These are phyloP conservation scores for Thelephora terrestris DNA, from an alignment of 1,284 basidiomycete species.

Conservation along the genomic window DNA sequence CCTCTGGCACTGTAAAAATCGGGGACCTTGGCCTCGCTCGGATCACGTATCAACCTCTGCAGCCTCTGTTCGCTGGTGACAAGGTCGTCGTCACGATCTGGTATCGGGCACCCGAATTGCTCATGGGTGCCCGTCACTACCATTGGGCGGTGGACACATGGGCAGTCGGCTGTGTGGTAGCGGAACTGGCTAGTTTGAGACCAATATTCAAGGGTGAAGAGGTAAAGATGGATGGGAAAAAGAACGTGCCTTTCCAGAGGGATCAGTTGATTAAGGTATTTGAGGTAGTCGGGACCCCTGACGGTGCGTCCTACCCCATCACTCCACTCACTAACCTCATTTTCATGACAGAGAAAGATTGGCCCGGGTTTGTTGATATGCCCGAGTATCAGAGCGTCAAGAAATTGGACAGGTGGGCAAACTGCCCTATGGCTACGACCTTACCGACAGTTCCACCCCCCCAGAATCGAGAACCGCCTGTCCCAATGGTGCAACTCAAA, in stretches of 20 bases:
- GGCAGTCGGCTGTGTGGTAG: slow-evolving; percentile 96
- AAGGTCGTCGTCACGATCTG: slow-evolving; percentile 99
- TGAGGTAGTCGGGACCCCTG: slow-evolving; percentile 87
- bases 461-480: slow-evolving; percentile 59
- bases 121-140: slow-evolving; percentile 94
- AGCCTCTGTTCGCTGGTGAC: slow-evolving; percentile 82
- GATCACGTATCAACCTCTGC: slow-evolving; percentile 76
- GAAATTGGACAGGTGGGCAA: slow-evolving; percentile 61
- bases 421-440: slow-evolving; percentile 8
- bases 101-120: slow-evolving; percentile 94
- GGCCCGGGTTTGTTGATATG: slow-evolving; percentile 83
- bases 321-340: neutral
- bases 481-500: slow-evolving; percentile 71
- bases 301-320: slow-evolving; percentile 39
- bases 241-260: slow-evolving; percentile 88
- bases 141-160: slow-evolving; percentile 93
- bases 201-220: slow-evolving; percentile 99
- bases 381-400: slow-evolving; percentile 84
- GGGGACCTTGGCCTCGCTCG: slow-evolving; percentile 94
- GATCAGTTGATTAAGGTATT: slow-evolving; percentile 95
- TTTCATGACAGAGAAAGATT: slow-evolving; percentile 54
- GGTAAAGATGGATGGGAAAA: slow-evolving; percentile 88
- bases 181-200: slow-evolving; percentile 84
- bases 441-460: slow-evolving; percentile 1
- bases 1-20: slow-evolving; percentile 88